Base-by-base conservation (phyloP, 2,329 filamentous ascomycete genomes). In the Aureobasidium sp. region DNA sequence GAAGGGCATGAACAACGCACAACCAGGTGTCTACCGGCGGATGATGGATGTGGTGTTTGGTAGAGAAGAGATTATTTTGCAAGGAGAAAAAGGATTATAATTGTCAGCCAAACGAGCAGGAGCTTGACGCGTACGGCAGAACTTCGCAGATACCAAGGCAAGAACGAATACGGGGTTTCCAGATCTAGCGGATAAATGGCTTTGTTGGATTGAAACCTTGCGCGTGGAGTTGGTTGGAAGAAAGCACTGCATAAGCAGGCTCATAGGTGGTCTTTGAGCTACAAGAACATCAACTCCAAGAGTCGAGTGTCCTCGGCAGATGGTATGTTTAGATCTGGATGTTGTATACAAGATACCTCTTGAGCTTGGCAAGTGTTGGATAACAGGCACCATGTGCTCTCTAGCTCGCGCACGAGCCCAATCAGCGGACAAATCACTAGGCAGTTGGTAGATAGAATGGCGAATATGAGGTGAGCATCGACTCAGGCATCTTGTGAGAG, bases 361-460 rank as follows among this genome's bases (percentile, higher is more conserved):
- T 22, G 19, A 34, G 17, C 41, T 45, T 45, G 41, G 41, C 29
- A 24, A n/a, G 41, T 45, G 41, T 32, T 34, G 29, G 41, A 45
- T 45, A 45, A 10, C 41, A 34, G 34, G 27, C 11, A 29, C 16
- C 14, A 22, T n/a, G 17, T 22, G 41, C 27, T 45, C 41, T 11
- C 24, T 45, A 45, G 41, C n/a, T 47, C 24, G 14, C 16, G 45
- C 45, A 49, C 45, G 45, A 39, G 45, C 34, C 45, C 22, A 2
- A 16, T 49, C 45, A 49, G 34, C 45, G 45, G 45, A 38, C 45
- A 49, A 49, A 49, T 49, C 45, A 49, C 21, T 25, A 47, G 35
- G 16, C 16, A 6, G 17, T 16, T 19, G 35, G 35, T 7, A 12
- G 17, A 19, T 21, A 38, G 35, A 16, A 21, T 16, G 21, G n/a